Evolutionary conservation across 208 protist species (phyloP), one percentile per base, ranked within the genome.

Genomic region (Acanthamoeba sp.): DNA sequence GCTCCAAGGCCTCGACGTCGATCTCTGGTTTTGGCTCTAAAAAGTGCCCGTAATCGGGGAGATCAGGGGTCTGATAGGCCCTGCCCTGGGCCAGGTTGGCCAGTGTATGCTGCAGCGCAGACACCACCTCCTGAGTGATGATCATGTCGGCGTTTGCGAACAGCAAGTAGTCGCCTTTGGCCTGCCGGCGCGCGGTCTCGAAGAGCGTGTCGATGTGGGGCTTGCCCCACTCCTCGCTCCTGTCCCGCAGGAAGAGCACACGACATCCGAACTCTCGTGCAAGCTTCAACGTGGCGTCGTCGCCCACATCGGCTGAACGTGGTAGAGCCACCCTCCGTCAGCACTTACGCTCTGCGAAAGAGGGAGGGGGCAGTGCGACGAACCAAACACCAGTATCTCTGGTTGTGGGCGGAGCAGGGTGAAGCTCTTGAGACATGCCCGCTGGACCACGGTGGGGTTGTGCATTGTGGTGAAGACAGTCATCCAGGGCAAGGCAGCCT

Each of bases 171-270:
- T 80, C 69, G 36, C 29, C 69, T 4, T 32, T 38, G 29, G 69
- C 69, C 69, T 80, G 29, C 7, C 27, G 69, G 7, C 69, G 69
- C 27, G 69, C 69, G 69, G 36, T 38, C 24, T 38, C 69, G 32
- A 80, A 80, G 34, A 80, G 29, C 16, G 27, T n/a, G 69, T 80
- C 69, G 38, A 80, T 80, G 69, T 80, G 42, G 69, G 69, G 69
- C 69, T 80, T 80, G 69, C 32, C 24, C 69, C 69, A 80, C 38
- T 80, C 12, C 69, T 12, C 12, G 69, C 69, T 80, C 18, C 29
- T 5, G 9, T 80, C 69, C 24, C 29, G 38, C 16, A 80, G 7
- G 36, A 22, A 48, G 10, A 80, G n/a, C 10, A 80, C 36, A 12
- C 69, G 69, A 24, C 69, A 80, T 4, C 24, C 69, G 24, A 80